These are phyloP conservation scores for Macrophomina pseudophaseolina DNA, from an alignment of 2,329 filamentous ascomycete species.

Conservation along the genomic window DNA sequence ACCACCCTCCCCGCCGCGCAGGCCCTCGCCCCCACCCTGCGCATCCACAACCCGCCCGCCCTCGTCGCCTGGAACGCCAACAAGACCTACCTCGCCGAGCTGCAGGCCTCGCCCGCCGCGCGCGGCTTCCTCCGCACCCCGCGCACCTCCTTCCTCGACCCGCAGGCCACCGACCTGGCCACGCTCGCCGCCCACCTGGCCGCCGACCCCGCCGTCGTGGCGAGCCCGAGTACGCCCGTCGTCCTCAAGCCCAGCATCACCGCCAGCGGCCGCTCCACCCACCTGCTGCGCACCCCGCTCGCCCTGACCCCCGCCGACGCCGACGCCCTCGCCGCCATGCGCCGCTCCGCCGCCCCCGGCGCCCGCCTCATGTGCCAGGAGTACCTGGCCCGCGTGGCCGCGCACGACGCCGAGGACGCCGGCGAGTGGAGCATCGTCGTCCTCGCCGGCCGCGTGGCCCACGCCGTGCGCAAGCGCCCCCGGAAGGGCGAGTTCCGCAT, in stretches of 20 bases:
- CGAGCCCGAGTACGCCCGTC: background rate
- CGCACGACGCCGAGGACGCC: background rate
- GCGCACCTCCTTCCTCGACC: slow-evolving; percentile 12
- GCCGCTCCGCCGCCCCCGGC: background rate
- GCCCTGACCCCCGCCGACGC: slow-evolving; percentile 11
- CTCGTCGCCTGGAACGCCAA: slow-evolving; percentile 22
- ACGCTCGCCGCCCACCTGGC: background rate
- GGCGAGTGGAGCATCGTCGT: slow-evolving; percentile 26
- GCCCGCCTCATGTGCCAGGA: slow-evolving; percentile 20
- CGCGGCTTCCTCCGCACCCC: background rate
- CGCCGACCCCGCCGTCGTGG: background rate
- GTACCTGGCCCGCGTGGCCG: slow-evolving; percentile 9
- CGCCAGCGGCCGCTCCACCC: slow-evolving; percentile 12
- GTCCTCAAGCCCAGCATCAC: slow-evolving; percentile 26
- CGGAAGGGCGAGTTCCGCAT: slow-evolving; percentile 16
- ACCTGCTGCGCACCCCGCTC: slow-evolving; percentile 6
- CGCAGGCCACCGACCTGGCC: background rate
- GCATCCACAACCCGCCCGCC: slow-evolving; percentile 20
- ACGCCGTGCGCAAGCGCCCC: slow-evolving; percentile 24
- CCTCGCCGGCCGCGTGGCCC: background rate
- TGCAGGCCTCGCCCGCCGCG: background rate
- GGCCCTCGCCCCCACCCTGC: slow-evolving; percentile 19
- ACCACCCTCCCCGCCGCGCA: slow-evolving; percentile 18
- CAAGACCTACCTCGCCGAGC: slow-evolving; percentile 25
- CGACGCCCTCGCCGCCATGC: background rate